These are phyloP conservation scores for Neurospora tetrasperma DNA, from an alignment of 495 filamentous ascomycete genomes.

Conservation along the genomic window DNA sequence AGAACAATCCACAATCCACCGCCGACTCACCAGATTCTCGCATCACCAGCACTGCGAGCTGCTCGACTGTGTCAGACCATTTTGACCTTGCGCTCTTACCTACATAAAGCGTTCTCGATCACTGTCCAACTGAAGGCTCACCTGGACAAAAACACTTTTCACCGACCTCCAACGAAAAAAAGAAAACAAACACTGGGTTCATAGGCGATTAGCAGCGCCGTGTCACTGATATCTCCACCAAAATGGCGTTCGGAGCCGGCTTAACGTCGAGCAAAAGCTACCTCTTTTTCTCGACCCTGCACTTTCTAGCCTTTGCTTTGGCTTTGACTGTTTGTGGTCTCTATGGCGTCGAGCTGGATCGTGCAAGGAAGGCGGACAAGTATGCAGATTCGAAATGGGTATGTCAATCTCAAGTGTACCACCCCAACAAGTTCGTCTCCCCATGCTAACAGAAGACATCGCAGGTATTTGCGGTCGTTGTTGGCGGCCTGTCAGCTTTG, in stretches of 20 bases:
- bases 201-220: not conserved
- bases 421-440: not conserved
- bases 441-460: not conserved
- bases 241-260: conserved; percentile 27
- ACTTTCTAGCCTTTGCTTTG: conserved; percentile 63
- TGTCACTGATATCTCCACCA: not conserved
- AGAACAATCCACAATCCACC: not conserved
- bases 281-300: conserved; percentile 41
- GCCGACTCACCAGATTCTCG: not conserved
- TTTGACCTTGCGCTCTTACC: not conserved
- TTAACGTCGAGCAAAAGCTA: conserved; percentile 24
- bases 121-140: not conserved
- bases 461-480: conserved; percentile 59
- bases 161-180: not conserved
- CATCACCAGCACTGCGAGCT: not conserved
- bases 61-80: not conserved
- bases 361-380: conserved; percentile 40
- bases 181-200: not conserved
- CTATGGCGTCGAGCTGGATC: conserved; percentile 61
- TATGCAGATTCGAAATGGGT: conserved; percentile 59
- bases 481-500: conserved; percentile 49
- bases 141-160: not conserved
- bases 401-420: conserved; percentile 9
- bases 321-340: conserved; percentile 67
- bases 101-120: not conserved